phyloP scores from a whole-genome alignment of 2,329 filamentous ascomycete genomes.

The Arachnomyces sp. region DNA sequence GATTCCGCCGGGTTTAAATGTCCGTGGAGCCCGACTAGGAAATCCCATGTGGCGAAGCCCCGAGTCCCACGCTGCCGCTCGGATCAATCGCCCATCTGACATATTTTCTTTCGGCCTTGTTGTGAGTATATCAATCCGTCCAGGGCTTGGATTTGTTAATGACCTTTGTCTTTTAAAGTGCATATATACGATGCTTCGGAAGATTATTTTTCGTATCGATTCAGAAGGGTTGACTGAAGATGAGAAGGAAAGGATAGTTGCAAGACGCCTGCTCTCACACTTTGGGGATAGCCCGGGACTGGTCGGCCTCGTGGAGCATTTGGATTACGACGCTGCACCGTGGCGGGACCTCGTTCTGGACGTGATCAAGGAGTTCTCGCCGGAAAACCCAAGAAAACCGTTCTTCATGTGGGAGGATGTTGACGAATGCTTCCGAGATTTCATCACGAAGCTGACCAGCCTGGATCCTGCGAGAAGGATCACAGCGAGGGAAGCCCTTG shows the following conservation, averaged over 20 bases:
- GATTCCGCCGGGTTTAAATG: constrained; percentile 6
- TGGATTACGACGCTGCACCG: neutral
- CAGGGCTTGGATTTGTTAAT: neutral
- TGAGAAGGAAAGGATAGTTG: constrained; percentile 5
- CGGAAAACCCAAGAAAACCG: constrained; percentile 10
- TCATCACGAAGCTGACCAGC: constrained; percentile 20
- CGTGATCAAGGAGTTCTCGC: too few relatives aligned
- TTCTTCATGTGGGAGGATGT: constrained; percentile 25
- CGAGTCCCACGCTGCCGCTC: constrained; percentile 6
- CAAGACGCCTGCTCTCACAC: constrained; percentile 6
- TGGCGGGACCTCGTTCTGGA: too few relatives aligned
- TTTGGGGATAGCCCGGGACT: constrained; percentile 1
- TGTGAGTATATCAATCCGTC: constrained; percentile 2
- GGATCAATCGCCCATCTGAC: constrained; percentile 4
- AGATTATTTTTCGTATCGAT: constrained; percentile 2
- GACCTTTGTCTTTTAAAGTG: constrained; percentile 1
- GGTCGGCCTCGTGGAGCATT: constrained; percentile 2
- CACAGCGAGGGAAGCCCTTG: constrained; percentile 76
- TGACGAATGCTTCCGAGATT: constrained; percentile 21
- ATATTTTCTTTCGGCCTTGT: constrained; percentile 8
- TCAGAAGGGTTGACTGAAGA: too few relatives aligned
- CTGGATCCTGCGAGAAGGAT: constrained; percentile 74
- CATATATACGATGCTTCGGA: constrained; percentile 2
- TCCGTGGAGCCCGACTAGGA: constrained; percentile 6
- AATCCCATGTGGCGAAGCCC: constrained; percentile 10